Base-by-base conservation (phyloP, 169 alveolate species). In the Plasmodium ovale region DNA sequence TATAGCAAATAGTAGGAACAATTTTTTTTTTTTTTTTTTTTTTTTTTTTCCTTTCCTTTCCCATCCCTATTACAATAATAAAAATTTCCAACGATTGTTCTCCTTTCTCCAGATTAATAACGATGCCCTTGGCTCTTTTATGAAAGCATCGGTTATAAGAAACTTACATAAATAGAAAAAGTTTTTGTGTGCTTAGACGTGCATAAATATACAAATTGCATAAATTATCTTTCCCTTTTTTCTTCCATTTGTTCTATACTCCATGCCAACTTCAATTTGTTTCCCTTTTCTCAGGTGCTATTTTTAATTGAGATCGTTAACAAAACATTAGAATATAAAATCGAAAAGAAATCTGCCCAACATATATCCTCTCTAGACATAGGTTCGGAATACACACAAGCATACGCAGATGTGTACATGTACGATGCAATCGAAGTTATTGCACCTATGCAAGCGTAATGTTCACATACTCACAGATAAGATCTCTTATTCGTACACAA, bases 291-390 rank as follows among this genome's bases (percentile, higher is more conserved):
- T 42, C 23, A 77, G 88, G 23, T 49, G 5, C 59, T 60, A 68
- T 77, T 77, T 54, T 67, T 77, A 62, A 77, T 77, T 16, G 88
- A 77, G 29, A 42, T 77, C 7, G 72, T 77, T 31, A 77, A 60
- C 58, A 77, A 77, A 62, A 77, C 88, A 14, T 3, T 77, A 49
- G 88, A 77, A 77, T 77, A 27, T 53, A 77, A 77, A 33, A 64
- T 25, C 54, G 88, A 77, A 67, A 77, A 77, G 39, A 44, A 77
- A 21, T 39, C 74, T n/a, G 39, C 88, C 19, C 54, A 53, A 64
- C 44, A 62, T 62, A 35, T 77, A 64, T 60, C 88, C 3, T 39
- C 88, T 16, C 64, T 60, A 25, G 88, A 77, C 27, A 77, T 77
- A 77, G 35, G 88, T 77, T 62, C 59, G 25, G 33, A 72, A 31